Evolutionary conservation across 164 flowering plant genomes (phyloP).

Genomic region (Aristolochia californica): DNA sequence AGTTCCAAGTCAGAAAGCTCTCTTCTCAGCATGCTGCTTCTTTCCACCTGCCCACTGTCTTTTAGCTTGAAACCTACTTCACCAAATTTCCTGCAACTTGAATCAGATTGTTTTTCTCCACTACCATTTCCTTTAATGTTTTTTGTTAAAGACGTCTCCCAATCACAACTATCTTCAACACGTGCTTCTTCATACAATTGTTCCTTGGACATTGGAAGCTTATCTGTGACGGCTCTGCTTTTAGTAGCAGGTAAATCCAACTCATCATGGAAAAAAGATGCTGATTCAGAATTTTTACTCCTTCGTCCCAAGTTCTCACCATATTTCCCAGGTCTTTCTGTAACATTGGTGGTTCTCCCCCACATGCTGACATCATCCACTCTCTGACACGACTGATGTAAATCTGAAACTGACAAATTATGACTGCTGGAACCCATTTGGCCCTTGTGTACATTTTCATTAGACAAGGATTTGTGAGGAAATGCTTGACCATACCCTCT

Average conservation of each 20-base stretch:
- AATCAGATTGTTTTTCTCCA: conserved; percentile 30
- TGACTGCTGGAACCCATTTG: neutral
- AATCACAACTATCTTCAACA: conserved; percentile 24
- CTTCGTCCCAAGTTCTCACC: conserved; percentile 24
- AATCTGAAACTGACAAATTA: conserved; percentile 17
- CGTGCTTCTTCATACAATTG: conserved; percentile 27
- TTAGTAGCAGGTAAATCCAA: conserved; percentile 12
- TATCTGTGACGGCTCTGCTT: conserved; percentile 17
- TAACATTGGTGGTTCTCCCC: conserved; percentile 22
- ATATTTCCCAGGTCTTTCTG: conserved; percentile 30
- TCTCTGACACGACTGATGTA: conserved; percentile 29
- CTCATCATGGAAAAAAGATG: conserved; percentile 11
- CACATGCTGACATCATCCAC: conserved; percentile 21
- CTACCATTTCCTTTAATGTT: conserved; percentile 25
- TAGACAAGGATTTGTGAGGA: conserved; percentile 21
- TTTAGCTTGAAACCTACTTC: conserved; percentile 33
- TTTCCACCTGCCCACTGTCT: conserved; percentile 25
- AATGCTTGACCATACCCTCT: conserved; percentile 19
- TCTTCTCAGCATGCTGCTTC: conserved; percentile 40
- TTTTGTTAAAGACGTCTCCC: conserved; percentile 30
- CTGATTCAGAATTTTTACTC: conserved; percentile 28
- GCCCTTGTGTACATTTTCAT: conserved; percentile 1
- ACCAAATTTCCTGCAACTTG: conserved; percentile 29
- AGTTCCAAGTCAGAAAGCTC: conserved; percentile 89
- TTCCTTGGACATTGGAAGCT: conserved; percentile 24